Base-by-base conservation (phyloP, 208 protist species). In the Wallacemonas collosoma region DNA sequence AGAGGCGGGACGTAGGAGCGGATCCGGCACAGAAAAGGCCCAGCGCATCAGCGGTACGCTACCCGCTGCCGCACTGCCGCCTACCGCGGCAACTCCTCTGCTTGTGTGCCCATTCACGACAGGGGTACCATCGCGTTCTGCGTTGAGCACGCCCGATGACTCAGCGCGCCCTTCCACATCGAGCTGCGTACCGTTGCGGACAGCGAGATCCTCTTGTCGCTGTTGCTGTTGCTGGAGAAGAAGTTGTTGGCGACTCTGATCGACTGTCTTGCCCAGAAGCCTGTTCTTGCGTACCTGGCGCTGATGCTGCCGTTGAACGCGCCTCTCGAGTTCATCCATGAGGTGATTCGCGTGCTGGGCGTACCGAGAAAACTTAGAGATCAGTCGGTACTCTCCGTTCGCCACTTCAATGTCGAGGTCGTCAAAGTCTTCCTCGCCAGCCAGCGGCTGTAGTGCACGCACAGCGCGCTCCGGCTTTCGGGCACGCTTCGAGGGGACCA, bases 331-430 rank as follows among this genome's bases (percentile, higher is more conserved):
- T 56, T 94, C 83, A 7, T 73, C 55, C 17, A 90, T 61, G 56
- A 93, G 83, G 40, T 75, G 76, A 47, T 73, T 79, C 12, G 86
- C 91, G 69, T 93, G 82, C 14, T 80, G 62, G 38, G 77, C 73
- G 76, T 94, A 94, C 3, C 77, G 78, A 44, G 86, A 69, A 66
- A 92, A 90, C 71, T 93, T 79, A 12, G 87, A 76, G 38, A 86
- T 80, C 1, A 96, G 69, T 0, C 88, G 85, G 58, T 80, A 85
- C 69, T 94, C 86, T 0, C 82, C 83, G 72, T 96, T 96, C 2
- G 76, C 87, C 11, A 88, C 84, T 9, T 76, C 71, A 17, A 93
- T 76, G 73, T 93, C 83, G 11, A 90, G 76, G 14, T 85, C 64
- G n/a, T 93, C 87, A 36, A 86, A 78, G 35, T 81, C 66, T 15